Evolutionary conservation across 2,329 filamentous ascomycete genomes (phyloP).

Genomic region (Penicillium decumbens): DNA sequence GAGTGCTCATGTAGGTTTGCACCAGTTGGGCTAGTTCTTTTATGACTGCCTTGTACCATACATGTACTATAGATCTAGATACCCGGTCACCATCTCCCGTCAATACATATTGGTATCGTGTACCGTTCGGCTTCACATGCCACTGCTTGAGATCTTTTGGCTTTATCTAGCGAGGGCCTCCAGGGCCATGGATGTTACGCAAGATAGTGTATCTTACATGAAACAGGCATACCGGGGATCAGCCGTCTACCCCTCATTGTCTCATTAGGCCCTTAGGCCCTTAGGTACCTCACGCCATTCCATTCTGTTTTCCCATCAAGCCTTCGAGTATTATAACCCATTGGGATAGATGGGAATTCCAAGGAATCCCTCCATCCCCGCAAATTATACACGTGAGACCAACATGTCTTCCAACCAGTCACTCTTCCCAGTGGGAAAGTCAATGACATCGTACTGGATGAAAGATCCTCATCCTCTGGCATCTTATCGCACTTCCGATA

Average conservation of each 20-base stretch:
- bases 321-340: too few species aligned
- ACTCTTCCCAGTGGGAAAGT: background rate
- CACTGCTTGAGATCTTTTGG: too few species aligned
- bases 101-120: background rate
- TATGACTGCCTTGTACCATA: constrained; percentile 7
- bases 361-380: too few species aligned
- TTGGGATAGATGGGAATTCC: too few species aligned
- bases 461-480: background rate
- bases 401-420: background rate
- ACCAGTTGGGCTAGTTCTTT: too few species aligned
- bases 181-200: background rate
- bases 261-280: background rate
- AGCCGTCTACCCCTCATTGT: background rate
- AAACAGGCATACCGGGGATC: background rate
- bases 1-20: too few species aligned
- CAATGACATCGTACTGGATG: background rate
- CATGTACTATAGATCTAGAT: constrained; percentile 14
- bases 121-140: too few species aligned
- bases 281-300: background rate
- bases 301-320: background rate
- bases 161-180: too few species aligned
- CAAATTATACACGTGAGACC: too few species aligned
- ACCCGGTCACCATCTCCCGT: constrained; percentile 13
- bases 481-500: background rate
- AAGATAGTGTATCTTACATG: background rate